Percentiles rank a stretch among this genome's conserved stretches.
phyloP scores from a whole-genome alignment of 495 filamentous ascomycete genomes.

The Chaetomium cochliodes region DNA sequence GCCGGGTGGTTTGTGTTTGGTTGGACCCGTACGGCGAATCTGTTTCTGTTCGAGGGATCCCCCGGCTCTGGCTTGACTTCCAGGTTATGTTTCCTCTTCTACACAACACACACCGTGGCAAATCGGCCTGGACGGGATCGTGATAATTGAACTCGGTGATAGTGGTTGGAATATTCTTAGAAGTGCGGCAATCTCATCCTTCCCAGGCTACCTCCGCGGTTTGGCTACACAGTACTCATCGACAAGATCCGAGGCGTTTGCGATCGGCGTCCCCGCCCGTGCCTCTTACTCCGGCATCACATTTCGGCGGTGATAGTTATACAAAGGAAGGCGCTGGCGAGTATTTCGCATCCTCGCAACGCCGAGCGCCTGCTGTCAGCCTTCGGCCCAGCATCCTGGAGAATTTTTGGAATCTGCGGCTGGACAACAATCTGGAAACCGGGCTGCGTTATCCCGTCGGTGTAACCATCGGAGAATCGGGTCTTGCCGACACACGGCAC shows the following conservation, averaged over 20 bases:
- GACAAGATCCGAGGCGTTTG: no score
- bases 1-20: slow-evolving; percentile 4
- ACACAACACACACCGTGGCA: neutral
- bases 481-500: neutral
- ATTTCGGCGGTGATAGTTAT: neutral
- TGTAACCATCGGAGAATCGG: slow-evolving; percentile 16
- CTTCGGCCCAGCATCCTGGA: neutral
- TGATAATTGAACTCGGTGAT: neutral
- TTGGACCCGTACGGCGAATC: slow-evolving; percentile 1
- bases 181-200: neutral
- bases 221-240: neutral
- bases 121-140: neutral
- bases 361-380: slow-evolving; percentile 8
- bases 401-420: neutral
- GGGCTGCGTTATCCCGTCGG: neutral
- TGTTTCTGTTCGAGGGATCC: neutral
- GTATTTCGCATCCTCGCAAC: neutral
- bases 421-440: neutral
- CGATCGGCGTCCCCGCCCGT: no score
- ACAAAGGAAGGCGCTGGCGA: neutral
- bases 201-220: neutral
- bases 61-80: neutral
- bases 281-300: neutral
- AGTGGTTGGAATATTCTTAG: neutral
- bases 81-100: neutral